Conservation (phyloP, 2,329 filamentous ascomycete genomes). For the Pleurostoma richardsiae region DNA sequence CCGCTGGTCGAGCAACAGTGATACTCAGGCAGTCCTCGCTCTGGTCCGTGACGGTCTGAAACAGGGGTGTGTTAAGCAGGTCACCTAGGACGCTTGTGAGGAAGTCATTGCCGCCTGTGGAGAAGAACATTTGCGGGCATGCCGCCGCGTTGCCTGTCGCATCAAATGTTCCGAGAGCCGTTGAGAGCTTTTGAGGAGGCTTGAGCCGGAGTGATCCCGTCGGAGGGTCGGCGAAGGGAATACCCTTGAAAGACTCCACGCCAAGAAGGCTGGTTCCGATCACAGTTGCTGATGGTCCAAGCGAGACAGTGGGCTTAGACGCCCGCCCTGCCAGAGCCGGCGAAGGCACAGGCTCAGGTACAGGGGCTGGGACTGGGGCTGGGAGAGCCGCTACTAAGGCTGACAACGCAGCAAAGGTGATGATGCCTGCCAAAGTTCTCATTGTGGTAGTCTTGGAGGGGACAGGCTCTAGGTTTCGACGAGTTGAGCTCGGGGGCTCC, state of each 20-base stretch:
- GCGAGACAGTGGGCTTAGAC: conserved; percentile 44
- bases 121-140: conserved; percentile 69
- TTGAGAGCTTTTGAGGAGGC: conserved; percentile 58
- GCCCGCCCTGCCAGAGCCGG: conserved; percentile 34
- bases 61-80: conserved; percentile 50
- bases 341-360: conserved; percentile 19
- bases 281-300: conserved; percentile 49
- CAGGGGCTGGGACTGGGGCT: conserved; percentile 9
- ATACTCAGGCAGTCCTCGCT: conserved; percentile 62
- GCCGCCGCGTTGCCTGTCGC: conserved; percentile 53
- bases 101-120: conserved; percentile 33
- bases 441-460: no score
- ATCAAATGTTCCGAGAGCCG: conserved; percentile 53
- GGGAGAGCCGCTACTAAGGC: no score
- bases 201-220: conserved; percentile 61
- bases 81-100: conserved; percentile 40
- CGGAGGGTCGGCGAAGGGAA: conserved; percentile 71
- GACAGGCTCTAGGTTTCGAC: no score
- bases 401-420: no score
- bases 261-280: conserved; percentile 35
- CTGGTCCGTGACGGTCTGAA: conserved; percentile 48
- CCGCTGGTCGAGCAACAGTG: conserved; percentile 53
- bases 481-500: no score
- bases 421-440: no score
- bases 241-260: conserved; percentile 67